These are phyloP conservation scores for Debaryomycetaceae sp. DNA, from an alignment of 1,139 yeast species.

Conservation along the genomic window DNA sequence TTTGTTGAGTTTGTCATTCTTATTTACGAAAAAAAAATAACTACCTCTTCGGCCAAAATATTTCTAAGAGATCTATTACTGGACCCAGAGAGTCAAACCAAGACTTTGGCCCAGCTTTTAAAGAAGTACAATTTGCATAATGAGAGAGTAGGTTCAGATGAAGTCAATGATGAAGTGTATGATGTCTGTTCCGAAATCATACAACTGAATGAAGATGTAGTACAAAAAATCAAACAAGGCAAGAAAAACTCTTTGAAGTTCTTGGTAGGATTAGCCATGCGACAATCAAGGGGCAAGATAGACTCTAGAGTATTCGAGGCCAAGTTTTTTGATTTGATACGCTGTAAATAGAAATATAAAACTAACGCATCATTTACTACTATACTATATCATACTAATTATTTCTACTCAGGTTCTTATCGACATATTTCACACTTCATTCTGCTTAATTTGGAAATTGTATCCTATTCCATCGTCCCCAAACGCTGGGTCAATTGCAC, in stretches of 20 bases:
- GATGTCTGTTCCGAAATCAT: constrained; percentile 55
- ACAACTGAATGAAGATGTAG: constrained; percentile 50
- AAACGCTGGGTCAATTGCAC: neutral
- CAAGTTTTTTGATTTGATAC: constrained; percentile 33
- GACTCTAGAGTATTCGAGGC: constrained; percentile 47
- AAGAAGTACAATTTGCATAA: constrained; percentile 52
- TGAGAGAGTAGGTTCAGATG: constrained; percentile 27
- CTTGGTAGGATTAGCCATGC: constrained; percentile 84
- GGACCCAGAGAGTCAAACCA: constrained; percentile 52
- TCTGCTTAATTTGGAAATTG: constrained; percentile 11
- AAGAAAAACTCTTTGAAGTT: constrained; percentile 68
- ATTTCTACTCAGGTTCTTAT: neutral
- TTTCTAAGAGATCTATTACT: constrained; percentile 49
- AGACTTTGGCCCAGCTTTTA: constrained; percentile 40
- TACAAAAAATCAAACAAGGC: constrained; percentile 53
- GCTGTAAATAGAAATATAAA: constrained; percentile 2
- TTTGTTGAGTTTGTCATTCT: constrained; percentile 23
- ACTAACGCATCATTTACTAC: neutral
- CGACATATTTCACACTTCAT: neutral
- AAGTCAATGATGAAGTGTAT: constrained; percentile 42
- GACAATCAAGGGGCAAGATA: constrained; percentile 64
- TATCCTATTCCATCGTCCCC: constrained; percentile 10
- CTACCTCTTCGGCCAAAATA: constrained; percentile 61
- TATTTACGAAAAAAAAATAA: constrained; percentile 19
- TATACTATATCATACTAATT: neutral